phyloP scores from a whole-genome alignment of 2,329 filamentous ascomycete genomes.

The Aspergillus piperis region DNA sequence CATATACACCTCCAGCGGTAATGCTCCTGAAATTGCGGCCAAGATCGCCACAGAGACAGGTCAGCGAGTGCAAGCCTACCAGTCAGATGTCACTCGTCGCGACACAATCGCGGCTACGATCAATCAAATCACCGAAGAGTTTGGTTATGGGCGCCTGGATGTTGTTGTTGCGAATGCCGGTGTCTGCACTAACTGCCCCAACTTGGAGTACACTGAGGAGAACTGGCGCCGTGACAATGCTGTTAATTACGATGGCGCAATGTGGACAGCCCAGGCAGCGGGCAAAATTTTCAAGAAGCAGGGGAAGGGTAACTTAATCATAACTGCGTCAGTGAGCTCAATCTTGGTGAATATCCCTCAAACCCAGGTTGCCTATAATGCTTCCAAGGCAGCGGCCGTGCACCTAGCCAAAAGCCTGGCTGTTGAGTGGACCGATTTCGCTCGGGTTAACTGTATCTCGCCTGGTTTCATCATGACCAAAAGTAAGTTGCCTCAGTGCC shows the following conservation, averaged over 20 bases:
- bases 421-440: conserved; percentile 21
- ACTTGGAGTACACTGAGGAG: conserved; percentile 40
- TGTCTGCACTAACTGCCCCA: conserved; percentile 29
- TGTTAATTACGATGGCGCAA: conserved; percentile 43
- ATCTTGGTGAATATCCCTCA: conserved; percentile 35
- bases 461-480: conserved; percentile 13
- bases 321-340: conserved; percentile 32
- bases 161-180: conserved; percentile 53
- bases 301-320: conserved; percentile 27
- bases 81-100: conserved; percentile 26
- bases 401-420: conserved; percentile 20
- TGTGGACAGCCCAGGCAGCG: conserved; percentile 43
- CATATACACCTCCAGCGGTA: conserved; percentile 29
- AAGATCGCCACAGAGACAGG: background rate
- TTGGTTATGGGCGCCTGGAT: conserved; percentile 42
- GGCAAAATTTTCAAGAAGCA: conserved; percentile 40
- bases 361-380: conserved; percentile 25
- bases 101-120: conserved; percentile 35
- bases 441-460: conserved; percentile 17
- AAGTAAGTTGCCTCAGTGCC: no score
- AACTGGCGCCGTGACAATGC: conserved; percentile 45
- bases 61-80: background rate
- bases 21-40: conserved; percentile 24
- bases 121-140: conserved; percentile 39
- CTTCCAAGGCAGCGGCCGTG: conserved; percentile 19